Base-by-base conservation (phyloP, 2,329 filamentous ascomycete genomes). In the Talaromyces sp. region DNA sequence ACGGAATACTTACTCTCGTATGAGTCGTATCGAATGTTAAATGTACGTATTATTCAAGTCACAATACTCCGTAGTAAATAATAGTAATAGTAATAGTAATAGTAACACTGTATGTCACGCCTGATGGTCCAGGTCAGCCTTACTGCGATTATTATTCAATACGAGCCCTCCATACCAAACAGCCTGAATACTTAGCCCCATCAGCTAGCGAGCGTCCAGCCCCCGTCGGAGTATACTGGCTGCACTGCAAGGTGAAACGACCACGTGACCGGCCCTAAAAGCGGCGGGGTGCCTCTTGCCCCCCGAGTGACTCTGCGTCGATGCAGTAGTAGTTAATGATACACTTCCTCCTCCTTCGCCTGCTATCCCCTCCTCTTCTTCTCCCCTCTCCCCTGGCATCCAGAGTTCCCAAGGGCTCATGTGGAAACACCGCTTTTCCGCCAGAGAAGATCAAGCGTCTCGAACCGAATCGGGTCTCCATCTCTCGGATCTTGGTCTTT, bases 391-490 rank as follows among this genome's bases (percentile, higher is more conserved):
- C 11, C 54, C 54, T 22, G 33, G n/a, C 42, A 22, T 17, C 17
- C 22, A 39, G 32, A 57, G 44, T 30, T 13, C 39, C 56, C 8
- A 11, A 15, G 60, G 60, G 51, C 62, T 62, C 69, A 77, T 77
- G 75, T 77, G 75, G 75, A 77, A 76, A 71, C 72, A 73, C 69
- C 73, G 72, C 63, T 69, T 70, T 57, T 73, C 74, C 61, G 70
- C 73, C 70, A 75, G 72, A 73, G 73, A 71, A 66, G 73, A 77
- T 68, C 70, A 71, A 64, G 70, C 70, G 65, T 68, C 72, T 70
- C 73, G 72, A 19, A 73, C 63, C 65, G 71, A 76, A 69, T 71
- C 72, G 62, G 68, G 68, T 61, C 66, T 66, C 64, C 69, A 69
- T 67, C 63, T 68, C 56, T 68, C 70, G 66, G 70, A 73, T 61